Evolutionary conservation across 2,329 filamentous ascomycete genomes (phyloP), one percentile per base, ranked within the genome.

Genomic region (Paraconiothyrium brasiliense): DNA sequence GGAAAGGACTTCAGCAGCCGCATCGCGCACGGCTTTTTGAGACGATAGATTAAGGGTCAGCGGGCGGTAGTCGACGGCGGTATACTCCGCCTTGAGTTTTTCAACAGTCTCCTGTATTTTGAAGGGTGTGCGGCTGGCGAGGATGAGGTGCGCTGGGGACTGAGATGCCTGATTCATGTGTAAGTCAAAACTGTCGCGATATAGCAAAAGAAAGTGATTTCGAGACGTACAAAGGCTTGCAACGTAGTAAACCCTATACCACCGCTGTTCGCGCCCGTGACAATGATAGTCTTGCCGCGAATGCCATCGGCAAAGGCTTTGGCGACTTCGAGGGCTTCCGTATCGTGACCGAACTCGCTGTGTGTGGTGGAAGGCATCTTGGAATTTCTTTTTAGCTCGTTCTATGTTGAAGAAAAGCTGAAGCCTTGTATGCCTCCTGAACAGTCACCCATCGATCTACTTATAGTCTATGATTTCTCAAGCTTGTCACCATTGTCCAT

Each of bases 81-180:
- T 41, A 51, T 56, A 60, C 14, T 54, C 32, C 2, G 50, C 43
- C 8, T 47, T 27, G 20, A 61, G 52, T 6, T 56, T 52, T 13
- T 58, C 37, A 14, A 51, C 48, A 13, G n/a, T 51, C 13, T 49
- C 65, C 10, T 77, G 66, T 16, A 79, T 63, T 54, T 83, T 84
- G 16, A 70, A 47, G 5, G 67, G 49, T 57, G 71, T 80, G 58
- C 84, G 82, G 41, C 79, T 79, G 8, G 68, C 68, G 10, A 71
- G 64, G 49, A 71, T 65, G 14, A 71, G 50, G 35, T 70, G 63
- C 1, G 59, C 55, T 0, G 69, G 69, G 7, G 54, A 56, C 22
- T 65, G 63, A 20, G 59, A 41, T 7, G 69, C 66, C 48, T 70
- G 44, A 13, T 4, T 4, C 24, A 13, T 4, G n/a, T 52, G 49